Evolutionary conservation across 345 rosid genomes (phyloP), one percentile per base, ranked within the genome.

Genomic region (Pseudoturritis turrita): DNA sequence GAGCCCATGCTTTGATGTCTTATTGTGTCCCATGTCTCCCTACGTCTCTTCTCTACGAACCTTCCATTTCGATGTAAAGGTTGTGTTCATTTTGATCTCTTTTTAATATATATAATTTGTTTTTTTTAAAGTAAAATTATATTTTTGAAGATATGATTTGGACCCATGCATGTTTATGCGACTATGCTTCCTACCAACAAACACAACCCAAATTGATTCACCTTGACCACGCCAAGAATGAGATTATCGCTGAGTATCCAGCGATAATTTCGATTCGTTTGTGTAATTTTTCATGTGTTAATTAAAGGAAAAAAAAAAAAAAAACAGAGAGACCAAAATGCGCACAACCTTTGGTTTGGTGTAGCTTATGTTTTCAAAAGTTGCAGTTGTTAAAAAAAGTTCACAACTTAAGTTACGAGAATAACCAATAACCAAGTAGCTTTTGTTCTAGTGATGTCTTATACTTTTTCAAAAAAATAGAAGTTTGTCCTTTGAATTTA

Each of bases 1-100:
- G 71, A 76, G 71, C 67, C 79, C 75, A 76, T 70, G 31, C 66
- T 47, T 76, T 62, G 21, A 62, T 76, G 71, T 70, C 71, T 70
- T 55, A 45, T 62, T 63, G 71, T 54, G 71, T 62, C 75, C 64
- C 64, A 68, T 51, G 22, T 68, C 71, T 75, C 44, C 52, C 33
- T 44, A 22, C 23, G 23, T 68, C 25, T 60, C 44, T 22, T 52
- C 36, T 57, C 67, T 43, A 45, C 29, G 71, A 70, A 62, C 61
- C 75, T 70, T 76, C 75, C 70, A 52, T 53, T 62, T 75, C 23
- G 17, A 45, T 68, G 74, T 31, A 68, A 75, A 61, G 65, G 53
- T 47, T 68, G 15, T 25, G 51, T 68, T 43, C 40, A 9, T 18
- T 68, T 53, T 60, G 31, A 56, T 44, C 50, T 50, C 53, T 65